Conservation (phyloP, 2,329 filamentous ascomycete genomes). For the Pseudogymnoascus destructans region DNA sequence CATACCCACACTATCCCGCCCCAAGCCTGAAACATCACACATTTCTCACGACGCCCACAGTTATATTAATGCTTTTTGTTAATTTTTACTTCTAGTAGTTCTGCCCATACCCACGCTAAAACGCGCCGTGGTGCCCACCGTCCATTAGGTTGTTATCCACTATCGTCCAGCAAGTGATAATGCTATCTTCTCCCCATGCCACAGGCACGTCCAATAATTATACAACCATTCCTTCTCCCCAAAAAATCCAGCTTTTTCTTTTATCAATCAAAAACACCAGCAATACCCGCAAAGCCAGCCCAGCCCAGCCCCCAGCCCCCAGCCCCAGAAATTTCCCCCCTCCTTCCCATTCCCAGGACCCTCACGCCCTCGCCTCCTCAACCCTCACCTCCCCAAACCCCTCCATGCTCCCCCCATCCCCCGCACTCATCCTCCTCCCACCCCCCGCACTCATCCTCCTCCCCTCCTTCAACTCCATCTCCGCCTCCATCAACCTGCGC, state of each 20-base stretch:
- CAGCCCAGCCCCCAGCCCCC: not conserved
- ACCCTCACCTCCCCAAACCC: not conserved
- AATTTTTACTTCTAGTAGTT: not conserved
- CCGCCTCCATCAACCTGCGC: slow-evolving; percentile 38
- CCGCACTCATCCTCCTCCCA: slow-evolving; percentile 18
- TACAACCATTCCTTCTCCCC: not conserved
- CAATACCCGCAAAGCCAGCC: not conserved
- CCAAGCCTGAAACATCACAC: not conserved
- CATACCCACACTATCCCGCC: not conserved
- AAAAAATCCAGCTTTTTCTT: not conserved
- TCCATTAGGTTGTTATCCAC: slow-evolving; percentile 6
- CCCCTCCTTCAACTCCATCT: slow-evolving; percentile 31
- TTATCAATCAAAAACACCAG: not conserved
- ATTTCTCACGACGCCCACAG: not conserved
- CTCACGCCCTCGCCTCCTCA: not conserved
- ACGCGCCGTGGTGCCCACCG: not conserved
- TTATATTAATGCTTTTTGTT: not conserved
- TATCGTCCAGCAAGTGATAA: slow-evolving; percentile 4
- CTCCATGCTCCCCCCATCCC: slow-evolving; percentile 17
- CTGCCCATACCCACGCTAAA: not conserved
- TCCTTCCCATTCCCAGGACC: not conserved
- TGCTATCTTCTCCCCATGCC: not conserved
- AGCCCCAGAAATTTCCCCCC: not conserved
- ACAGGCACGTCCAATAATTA: not conserved
- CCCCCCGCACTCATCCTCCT: slow-evolving; percentile 19